Percentiles rank a stretch among this genome's conserved stretches.
These are phyloP conservation scores for Cercospora zeae-maydis DNA, from an alignment of 2,329 filamentous ascomycete species.

Conservation along the genomic window DNA sequence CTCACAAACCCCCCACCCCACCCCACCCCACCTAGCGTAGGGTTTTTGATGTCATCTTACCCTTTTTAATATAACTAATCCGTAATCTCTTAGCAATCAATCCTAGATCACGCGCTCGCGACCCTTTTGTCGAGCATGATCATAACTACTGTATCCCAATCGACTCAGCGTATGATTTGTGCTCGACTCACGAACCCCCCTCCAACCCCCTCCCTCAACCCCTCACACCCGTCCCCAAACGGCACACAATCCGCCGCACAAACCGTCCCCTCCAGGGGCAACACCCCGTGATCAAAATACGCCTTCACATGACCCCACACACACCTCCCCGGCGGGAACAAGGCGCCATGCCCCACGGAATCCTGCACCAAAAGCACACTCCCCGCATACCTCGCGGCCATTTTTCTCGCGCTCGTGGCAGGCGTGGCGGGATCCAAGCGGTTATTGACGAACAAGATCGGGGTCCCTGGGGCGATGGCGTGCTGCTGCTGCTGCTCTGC, in stretches of 20 bases:
- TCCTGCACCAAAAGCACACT: conserved; percentile 35
- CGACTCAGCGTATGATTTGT: no score
- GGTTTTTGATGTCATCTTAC: no score
- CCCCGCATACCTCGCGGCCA: conserved; percentile 35
- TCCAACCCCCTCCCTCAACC: conserved; percentile 6
- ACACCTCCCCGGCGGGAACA: conserved; percentile 27
- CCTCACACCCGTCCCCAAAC: conserved; percentile 14
- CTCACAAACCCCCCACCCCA: no score
- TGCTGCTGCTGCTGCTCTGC: no score
- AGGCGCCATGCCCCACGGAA: conserved; percentile 33
- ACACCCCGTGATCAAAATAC: conserved; percentile 35
- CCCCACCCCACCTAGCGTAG: no score
- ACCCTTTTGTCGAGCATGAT: no score
- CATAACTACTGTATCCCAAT: no score
- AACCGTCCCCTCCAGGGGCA: conserved; percentile 30
- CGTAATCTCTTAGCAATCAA: no score
- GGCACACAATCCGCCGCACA: conserved; percentile 26
- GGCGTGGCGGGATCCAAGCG: conserved; percentile 37
- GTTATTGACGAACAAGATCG: conserved; percentile 25
- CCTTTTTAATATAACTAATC: no score
- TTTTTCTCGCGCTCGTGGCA: conserved; percentile 33
- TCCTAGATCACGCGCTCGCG: no score
- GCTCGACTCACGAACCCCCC: no score
- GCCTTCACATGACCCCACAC: conserved; percentile 30
- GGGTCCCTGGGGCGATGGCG: no score